Conservation (phyloP, 768 basidiomycete genomes). For the Cystobasidium ongulense region DNA sequence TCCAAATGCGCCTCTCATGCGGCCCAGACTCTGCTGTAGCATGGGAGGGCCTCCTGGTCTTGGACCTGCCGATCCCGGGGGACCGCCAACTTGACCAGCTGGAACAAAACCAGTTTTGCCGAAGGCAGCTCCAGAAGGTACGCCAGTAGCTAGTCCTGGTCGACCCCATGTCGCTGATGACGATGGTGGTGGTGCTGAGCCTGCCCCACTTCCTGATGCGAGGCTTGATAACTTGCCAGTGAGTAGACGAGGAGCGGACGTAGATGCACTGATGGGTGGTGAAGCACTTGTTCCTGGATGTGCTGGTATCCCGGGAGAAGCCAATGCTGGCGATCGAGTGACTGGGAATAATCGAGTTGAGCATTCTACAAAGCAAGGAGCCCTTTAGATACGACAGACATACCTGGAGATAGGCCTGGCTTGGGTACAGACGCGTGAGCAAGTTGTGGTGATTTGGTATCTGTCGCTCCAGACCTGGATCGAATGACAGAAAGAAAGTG, state of each 20-base stretch:
- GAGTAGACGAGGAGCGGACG: constrained; percentile 36
- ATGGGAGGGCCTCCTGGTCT: not conserved
- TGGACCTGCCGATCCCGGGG: not conserved
- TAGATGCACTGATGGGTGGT: not conserved
- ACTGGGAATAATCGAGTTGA: not conserved
- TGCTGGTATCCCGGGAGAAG: not conserved
- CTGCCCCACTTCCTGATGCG: not conserved
- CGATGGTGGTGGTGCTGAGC: not conserved
- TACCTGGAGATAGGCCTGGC: not conserved
- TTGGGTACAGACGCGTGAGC: not conserved
- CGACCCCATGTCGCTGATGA: constrained; percentile 21
- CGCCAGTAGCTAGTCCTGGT: not conserved
- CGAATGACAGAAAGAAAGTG: not conserved
- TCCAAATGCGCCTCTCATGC: not conserved
- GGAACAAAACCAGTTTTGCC: constrained; percentile 20
- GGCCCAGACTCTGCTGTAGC: not conserved
- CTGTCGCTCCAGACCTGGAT: constrained; percentile 10
- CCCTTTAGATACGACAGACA: not conserved
- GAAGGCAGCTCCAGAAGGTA: not conserved
- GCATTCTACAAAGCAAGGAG: not conserved
- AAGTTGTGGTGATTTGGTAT: not conserved
- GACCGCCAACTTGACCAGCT: not conserved
- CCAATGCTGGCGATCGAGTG: constrained; percentile 7
- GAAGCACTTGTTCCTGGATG: constrained; percentile 1
- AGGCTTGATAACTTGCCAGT: constrained; percentile 39